A percentile compares a stretch with the other conserved stretches of the same genome.
These are phyloP conservation scores for Erodium moschatum DNA, from an alignment of 441 rosid species.

Conservation along the genomic window DNA sequence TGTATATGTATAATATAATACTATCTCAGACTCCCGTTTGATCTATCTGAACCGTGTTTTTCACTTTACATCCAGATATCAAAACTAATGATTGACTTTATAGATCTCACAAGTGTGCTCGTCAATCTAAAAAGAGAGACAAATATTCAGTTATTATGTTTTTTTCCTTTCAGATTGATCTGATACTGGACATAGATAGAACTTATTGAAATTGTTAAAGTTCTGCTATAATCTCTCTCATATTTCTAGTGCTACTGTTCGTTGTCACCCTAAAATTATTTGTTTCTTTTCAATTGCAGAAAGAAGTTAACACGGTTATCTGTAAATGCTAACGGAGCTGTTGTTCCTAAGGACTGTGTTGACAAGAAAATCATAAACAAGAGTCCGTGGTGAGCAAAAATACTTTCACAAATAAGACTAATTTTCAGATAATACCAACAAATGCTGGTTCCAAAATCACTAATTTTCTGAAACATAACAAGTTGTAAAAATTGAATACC, in stretches of 20 bases:
- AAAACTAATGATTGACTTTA: not conserved
- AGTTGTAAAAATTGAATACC: no score
- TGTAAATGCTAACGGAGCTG: conserved; percentile 75
- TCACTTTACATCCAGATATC: not conserved
- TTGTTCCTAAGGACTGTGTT: conserved; percentile 54
- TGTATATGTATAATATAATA: no score
- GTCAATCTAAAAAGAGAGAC: not conserved
- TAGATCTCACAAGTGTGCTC: not conserved
- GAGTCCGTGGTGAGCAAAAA: conserved; percentile 55
- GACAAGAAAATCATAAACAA: conserved; percentile 59
- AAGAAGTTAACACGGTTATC: conserved; percentile 66
- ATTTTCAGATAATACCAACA: not conserved
- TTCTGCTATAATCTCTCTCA: conserved; percentile 4
- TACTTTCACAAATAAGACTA: not conserved
- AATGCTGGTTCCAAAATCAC: not conserved
- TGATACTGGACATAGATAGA: not conserved
- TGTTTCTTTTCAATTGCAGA: conserved; percentile 37
- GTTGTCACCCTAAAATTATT: conserved; percentile 11
- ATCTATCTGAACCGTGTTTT: not conserved
- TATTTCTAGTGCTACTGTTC: not conserved
- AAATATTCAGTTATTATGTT: not conserved
- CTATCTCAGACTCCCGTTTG: not conserved
- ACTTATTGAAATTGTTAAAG: not conserved
- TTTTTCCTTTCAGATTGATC: not conserved
- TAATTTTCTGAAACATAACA: no score